Conservation (phyloP, 75 land plant species). For the Selaginella tamariscina region DNA sequence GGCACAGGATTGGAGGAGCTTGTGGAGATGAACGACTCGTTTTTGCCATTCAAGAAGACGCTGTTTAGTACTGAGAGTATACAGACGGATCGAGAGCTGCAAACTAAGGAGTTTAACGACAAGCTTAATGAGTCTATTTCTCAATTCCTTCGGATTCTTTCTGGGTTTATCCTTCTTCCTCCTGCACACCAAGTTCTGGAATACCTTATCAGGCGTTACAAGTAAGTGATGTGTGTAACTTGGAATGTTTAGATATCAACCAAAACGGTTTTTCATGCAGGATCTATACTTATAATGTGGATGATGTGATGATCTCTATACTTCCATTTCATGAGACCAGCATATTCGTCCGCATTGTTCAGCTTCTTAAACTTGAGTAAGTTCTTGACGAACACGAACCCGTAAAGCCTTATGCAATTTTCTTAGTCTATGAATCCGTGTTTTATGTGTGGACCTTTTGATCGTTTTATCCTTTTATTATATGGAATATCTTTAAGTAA, state of each 20-base stretch:
- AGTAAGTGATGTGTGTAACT: slow-evolving; percentile 37
- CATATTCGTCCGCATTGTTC: slow-evolving; percentile 73
- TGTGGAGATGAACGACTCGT: slow-evolving; percentile 31
- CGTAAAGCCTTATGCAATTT: too few relatives aligned
- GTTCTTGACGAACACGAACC: too few relatives aligned
- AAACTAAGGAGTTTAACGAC: slow-evolving; percentile 46
- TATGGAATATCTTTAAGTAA: neutral
- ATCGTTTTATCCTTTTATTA: too few relatives aligned
- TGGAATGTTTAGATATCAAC: too few relatives aligned
- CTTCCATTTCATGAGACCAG: slow-evolving; percentile 86
- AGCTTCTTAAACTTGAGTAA: slow-evolving; percentile 48
- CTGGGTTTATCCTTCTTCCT: slow-evolving; percentile 42
- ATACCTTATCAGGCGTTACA: slow-evolving; percentile 84
- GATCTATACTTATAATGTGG: slow-evolving; percentile 66
- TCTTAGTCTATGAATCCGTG: too few relatives aligned
- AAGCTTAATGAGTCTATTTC: slow-evolving; percentile 44
- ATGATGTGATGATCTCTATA: slow-evolving; percentile 57
- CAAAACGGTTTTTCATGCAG: too few relatives aligned
- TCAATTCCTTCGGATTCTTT: slow-evolving; percentile 45
- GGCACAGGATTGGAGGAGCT: slow-evolving; percentile 54
- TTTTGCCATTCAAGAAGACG: slow-evolving; percentile 37
- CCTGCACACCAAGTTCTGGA: slow-evolving; percentile 71
- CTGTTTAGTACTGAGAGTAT: slow-evolving; percentile 53
- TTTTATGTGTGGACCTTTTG: too few relatives aligned
- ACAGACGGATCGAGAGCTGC: slow-evolving; percentile 56